These are phyloP conservation scores for Cylindrotheca closterium DNA, from an alignment of 108 stramenopile genomes.

Conservation along the genomic window DNA sequence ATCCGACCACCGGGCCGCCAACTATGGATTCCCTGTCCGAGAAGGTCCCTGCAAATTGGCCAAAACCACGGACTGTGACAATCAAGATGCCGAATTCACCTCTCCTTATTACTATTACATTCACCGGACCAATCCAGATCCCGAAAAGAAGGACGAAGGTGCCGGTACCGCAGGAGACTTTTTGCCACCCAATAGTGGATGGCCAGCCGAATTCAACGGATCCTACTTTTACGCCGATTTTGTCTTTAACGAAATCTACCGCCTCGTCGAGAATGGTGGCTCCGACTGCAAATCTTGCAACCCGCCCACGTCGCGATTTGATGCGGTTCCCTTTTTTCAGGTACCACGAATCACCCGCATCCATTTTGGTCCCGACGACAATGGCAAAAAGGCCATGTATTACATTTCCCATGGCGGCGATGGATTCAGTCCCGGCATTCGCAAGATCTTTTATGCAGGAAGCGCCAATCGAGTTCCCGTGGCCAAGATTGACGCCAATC, in stretches of 20 bases:
- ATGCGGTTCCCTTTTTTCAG: neutral
- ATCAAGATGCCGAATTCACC: neutral
- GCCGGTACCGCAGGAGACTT: conserved; percentile 19
- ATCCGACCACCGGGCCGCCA: conserved; percentile 6
- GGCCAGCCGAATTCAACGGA: conserved; percentile 25
- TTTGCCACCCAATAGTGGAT: conserved; percentile 28
- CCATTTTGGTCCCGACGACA: too few relatives aligned
- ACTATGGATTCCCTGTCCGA: conserved; percentile 26
- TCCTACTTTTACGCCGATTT: conserved; percentile 29
- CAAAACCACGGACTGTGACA: conserved; percentile 6
- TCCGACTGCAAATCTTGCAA: conserved; percentile 16
- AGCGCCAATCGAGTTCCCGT: conserved; percentile 25
- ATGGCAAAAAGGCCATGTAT: conserved; percentile 42
- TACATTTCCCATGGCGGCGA: conserved; percentile 7
- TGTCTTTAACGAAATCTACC: conserved; percentile 21
- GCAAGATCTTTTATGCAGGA: conserved; percentile 28
- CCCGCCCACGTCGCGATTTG: conserved; percentile 3
- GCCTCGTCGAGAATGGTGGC: conserved; percentile 7
- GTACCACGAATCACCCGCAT: too few relatives aligned
- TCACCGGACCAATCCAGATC: too few relatives aligned
- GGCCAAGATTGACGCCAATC: conserved; percentile 16
- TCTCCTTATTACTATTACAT: conserved; percentile 31
- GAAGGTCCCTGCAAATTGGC: conserved; percentile 30
- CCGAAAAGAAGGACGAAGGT: conserved; percentile 17
- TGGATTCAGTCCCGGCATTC: conserved; percentile 20